Evolutionary conservation across 139 green algal species (phyloP), one percentile per base, ranked within the genome.

Genomic region (Chara braunii): DNA sequence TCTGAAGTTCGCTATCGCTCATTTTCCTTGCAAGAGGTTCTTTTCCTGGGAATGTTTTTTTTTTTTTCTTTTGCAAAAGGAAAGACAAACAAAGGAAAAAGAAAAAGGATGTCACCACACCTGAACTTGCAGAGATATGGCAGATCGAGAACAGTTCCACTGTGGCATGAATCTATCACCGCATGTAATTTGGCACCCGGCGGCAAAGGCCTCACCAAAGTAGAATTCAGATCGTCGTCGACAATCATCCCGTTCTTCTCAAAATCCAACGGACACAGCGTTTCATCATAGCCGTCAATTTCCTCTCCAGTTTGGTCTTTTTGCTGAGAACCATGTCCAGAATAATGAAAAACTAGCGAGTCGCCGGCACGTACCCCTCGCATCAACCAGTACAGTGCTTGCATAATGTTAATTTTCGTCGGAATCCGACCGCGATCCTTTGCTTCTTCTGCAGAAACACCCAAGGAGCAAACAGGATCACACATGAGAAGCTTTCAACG

Each of bases 151-250:
- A 37, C 53, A 31, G 51, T 78, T 9, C 72, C 72, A 32, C 43
- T 67, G 72, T 80, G 72, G 50, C 72, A 80, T 2, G 72, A 59
- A 53, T 80, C 72, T 5, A 70, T 33, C 31, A 80, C 31, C 7
- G 66, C 57, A 43, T 58, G 44, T 8, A 80, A 58, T 11, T 35
- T 18, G 24, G 34, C 71, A 7, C 71, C 71, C 4, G 11, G 32
- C 4, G 33, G 33, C 3, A 80, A 22, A 14, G 72, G 72, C 5
- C 43, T 37, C 2, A 80, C 72, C 18, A 80, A 31, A 14, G n/a
- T n/a, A 4, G 14, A 23, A 52, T 80, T 66, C 29, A 80, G 24
- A 26, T 70, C 59, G 57, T 80, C 65, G 68, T 80, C 72, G 23
- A 65, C 26, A 14, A 80, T 73, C 22, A 48, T 7, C 31, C 60